These are phyloP conservation scores for Cryptococcus deneoformans DNA, from an alignment of 1,284 basidiomycete genomes.

Conservation along the genomic window DNA sequence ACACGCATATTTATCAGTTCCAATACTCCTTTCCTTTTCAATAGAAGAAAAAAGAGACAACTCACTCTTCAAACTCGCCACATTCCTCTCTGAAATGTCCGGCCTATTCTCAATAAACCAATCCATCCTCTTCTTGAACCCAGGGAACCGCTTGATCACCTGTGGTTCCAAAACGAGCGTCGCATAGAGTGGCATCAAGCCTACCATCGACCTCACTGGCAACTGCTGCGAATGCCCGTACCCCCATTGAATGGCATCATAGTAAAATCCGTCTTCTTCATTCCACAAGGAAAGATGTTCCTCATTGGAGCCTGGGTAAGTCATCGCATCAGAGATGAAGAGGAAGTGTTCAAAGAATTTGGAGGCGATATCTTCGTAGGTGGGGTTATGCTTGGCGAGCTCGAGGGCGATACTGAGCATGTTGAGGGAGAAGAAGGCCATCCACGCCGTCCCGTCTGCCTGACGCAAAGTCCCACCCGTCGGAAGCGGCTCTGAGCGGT, in stretches of 20 bases:
- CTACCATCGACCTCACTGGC: conserved; percentile 88
- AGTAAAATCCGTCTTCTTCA: conserved; percentile 96
- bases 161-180: conserved; percentile 90
- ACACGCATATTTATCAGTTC: conserved; percentile 8
- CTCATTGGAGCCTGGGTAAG: conserved; percentile 71
- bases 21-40: background rate
- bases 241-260: conserved; percentile 93
- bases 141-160: conserved; percentile 84
- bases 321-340: conserved; percentile 98
- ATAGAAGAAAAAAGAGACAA: background rate
- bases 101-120: conserved; percentile 96
- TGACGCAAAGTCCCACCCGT: conserved; percentile 90
- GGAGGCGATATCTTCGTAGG: conserved; percentile 99
- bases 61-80: conserved; percentile 90
- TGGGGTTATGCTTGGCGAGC: conserved; percentile 93
- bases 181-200: conserved; percentile 92
- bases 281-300: conserved; percentile 86
- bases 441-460: conserved; percentile 98
- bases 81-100: conserved; percentile 81
- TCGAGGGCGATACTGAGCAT: conserved; percentile 98
- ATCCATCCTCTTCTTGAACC: conserved; percentile 97
- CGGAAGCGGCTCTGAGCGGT: conserved; percentile 92
- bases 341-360: conserved; percentile 88
- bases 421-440: conserved; percentile 97
- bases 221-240: conserved; percentile 78